Evolutionary conservation across 192 early-diverging fungal species (phyloP).

Genomic region (Entophlyctis helioformis): DNA sequence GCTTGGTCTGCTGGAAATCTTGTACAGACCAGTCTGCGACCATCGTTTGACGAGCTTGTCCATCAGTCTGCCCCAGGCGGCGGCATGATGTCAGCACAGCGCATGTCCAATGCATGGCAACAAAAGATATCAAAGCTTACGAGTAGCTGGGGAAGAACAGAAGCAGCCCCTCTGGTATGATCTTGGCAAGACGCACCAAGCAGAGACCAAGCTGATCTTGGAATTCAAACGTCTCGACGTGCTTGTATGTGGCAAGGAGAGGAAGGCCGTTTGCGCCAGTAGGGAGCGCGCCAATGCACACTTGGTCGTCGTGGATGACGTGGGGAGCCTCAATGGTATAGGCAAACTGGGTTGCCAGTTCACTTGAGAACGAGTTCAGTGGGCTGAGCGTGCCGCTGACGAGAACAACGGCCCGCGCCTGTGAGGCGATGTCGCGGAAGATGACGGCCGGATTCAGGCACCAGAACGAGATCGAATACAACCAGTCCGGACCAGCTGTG

Average conservation of each 20-base stretch:
- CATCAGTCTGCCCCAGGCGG: background rate
- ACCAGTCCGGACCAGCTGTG: too few species aligned
- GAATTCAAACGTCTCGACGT: too few species aligned
- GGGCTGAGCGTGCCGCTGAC: slow-evolving; percentile 10
- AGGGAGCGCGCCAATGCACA: background rate
- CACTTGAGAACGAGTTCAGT: slow-evolving; percentile 3
- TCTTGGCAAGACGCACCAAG: too few species aligned
- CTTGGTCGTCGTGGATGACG: slow-evolving; percentile 7
- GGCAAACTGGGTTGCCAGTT: slow-evolving; percentile 5
- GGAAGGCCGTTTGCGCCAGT: background rate
- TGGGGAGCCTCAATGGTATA: slow-evolving; percentile 8
- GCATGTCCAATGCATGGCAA: too few species aligned
- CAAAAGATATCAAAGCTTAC: too few species aligned
- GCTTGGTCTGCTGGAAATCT: background rate
- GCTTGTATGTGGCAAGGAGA: too few species aligned
- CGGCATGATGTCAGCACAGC: too few species aligned
- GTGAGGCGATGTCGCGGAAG: slow-evolving; percentile 3
- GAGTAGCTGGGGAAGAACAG: slow-evolving; percentile 10
- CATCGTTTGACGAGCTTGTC: slow-evolving; percentile 2
- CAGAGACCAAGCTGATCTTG: too few species aligned
- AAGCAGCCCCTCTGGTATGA: too few species aligned
- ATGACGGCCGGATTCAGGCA: slow-evolving; percentile 12
- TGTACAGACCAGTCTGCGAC: background rate
- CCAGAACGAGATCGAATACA: too few species aligned
- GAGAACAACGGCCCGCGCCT: slow-evolving; percentile 5